A percentile compares a stretch with the other conserved stretches of the same genome.
Conservation (phyloP, 2,329 filamentous ascomycete genomes). For the Rhynchosporium graminicola region DNA sequence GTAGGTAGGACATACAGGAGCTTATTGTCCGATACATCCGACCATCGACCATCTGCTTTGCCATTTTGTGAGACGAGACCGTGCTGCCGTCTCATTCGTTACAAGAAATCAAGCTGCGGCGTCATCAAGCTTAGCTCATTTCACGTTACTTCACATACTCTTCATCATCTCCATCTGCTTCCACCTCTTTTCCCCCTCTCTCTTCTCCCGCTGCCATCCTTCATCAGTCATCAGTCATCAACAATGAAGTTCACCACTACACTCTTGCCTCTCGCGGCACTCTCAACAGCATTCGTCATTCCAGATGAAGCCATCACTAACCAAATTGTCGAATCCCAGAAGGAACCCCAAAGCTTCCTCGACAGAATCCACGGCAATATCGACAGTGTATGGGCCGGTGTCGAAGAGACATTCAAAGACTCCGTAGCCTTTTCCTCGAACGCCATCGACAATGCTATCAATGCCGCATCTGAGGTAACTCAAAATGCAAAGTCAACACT, state of each 20-base stretch:
- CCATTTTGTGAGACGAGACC: slow-evolving; percentile 6
- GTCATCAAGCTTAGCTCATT: slow-evolving; percentile 22
- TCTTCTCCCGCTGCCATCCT: slow-evolving; percentile 3
- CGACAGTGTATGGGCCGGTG: slow-evolving; percentile 31
- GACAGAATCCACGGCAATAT: slow-evolving; percentile 42
- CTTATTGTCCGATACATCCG: slow-evolving; percentile 10
- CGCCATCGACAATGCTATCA: slow-evolving; percentile 39
- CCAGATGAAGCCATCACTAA: slow-evolving; percentile 51
- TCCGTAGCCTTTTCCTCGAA: slow-evolving; percentile 34
- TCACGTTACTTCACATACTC: slow-evolving; percentile 7
- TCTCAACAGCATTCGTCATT: slow-evolving; percentile 54
- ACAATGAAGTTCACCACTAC: slow-evolving; percentile 44
- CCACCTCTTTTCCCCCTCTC: slow-evolving; percentile 12
- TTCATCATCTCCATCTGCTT: slow-evolving; percentile 6
- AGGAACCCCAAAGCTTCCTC: slow-evolving; percentile 36
- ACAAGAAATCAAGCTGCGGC: background rate
- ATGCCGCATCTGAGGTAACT: slow-evolving; percentile 28
- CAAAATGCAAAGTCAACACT: slow-evolving; percentile 32
- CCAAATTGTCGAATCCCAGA: slow-evolving; percentile 44
- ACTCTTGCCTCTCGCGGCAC: slow-evolving; percentile 51
- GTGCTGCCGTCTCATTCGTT: slow-evolving; percentile 12
- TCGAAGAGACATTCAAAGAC: slow-evolving; percentile 36
- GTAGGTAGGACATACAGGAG: background rate
- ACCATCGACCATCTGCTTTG: background rate
- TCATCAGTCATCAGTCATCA: slow-evolving; percentile 31